Evolutionary conservation across 768 basidiomycete genomes (phyloP).

Genomic region (Xerocomellus amylosporus): DNA sequence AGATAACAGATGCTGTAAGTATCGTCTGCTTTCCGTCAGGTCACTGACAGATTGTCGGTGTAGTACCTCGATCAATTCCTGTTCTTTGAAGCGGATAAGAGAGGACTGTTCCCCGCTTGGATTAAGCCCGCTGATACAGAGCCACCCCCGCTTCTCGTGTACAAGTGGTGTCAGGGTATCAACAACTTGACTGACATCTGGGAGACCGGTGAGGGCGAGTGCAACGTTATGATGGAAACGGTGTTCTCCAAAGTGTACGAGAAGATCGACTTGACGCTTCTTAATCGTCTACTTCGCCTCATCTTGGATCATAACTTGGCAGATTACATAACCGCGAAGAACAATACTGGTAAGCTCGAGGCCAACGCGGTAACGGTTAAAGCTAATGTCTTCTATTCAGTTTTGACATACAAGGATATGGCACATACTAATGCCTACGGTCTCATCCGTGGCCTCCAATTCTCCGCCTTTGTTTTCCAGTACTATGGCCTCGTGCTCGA

Average conservation of each 20-base stretch:
- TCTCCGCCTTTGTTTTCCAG: conserved; percentile 99
- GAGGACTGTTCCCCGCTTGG: conserved; percentile 97
- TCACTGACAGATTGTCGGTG: conserved; percentile 14
- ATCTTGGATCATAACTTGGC: conserved; percentile 99
- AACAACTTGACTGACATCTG: conserved; percentile 98
- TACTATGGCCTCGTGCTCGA: conserved; percentile 96
- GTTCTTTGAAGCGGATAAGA: conserved; percentile 98
- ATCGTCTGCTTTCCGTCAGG: not conserved
- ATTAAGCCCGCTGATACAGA: conserved; percentile 98
- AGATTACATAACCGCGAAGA: conserved; percentile 99
- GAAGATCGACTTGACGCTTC: conserved; percentile 94
- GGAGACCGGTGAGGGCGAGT: conserved; percentile 98
- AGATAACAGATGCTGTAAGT: conserved; percentile 95
- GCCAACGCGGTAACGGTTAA: not conserved
- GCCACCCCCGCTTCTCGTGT: conserved; percentile 93
- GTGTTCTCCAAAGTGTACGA: conserved; percentile 97
- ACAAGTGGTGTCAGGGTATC: conserved; percentile 99
- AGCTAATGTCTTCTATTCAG: conserved; percentile 26
- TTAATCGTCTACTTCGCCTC: conserved; percentile 92
- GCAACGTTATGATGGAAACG: conserved; percentile 98
- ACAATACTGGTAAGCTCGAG: conserved; percentile 68
- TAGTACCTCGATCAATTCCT: conserved; percentile 97
- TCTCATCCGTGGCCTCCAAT: conserved; percentile 95
- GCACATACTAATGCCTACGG: conserved; percentile 97
- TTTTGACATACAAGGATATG: conserved; percentile 96